Percentiles rank a stretch among this genome's conserved stretches.
Evolutionary conservation across 768 basidiomycete species (phyloP).

Genomic region (Hypsizygus marmoreus): DNA sequence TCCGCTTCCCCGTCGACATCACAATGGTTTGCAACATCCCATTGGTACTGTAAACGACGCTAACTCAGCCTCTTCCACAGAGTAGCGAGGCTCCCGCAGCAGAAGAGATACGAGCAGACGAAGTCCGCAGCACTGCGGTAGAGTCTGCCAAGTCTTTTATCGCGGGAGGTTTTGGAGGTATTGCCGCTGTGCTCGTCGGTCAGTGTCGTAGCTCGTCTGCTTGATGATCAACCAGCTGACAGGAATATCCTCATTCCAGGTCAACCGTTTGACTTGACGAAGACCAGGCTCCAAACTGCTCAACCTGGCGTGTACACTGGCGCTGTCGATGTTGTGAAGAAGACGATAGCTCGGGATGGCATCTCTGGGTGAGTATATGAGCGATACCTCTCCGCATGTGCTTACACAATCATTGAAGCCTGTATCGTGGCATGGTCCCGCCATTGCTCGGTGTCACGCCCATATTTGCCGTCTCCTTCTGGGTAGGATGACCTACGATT

Average conservation of each 20-base stretch:
- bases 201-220: too few species aligned
- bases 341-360: slow-evolving; percentile 90
- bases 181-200: slow-evolving; percentile 89
- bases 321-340: slow-evolving; percentile 90
- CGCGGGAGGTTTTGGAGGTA: slow-evolving; percentile 91
- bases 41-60: background rate
- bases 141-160: slow-evolving; percentile 81
- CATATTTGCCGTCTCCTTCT: slow-evolving; percentile 97
- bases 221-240: too few species aligned
- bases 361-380: slow-evolving; percentile 64
- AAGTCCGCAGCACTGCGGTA: slow-evolving; percentile 40
- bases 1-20: slow-evolving; percentile 1
- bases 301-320: slow-evolving; percentile 86
- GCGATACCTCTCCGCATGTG: background rate
- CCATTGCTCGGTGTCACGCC: slow-evolving; percentile 95
- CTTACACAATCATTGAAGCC: slow-evolving; percentile 36
- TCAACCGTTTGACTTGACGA: slow-evolving; percentile 97
- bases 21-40: slow-evolving; percentile 14
- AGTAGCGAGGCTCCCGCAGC: slow-evolving; percentile 37
- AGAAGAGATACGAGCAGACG: too few species aligned
- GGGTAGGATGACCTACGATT: slow-evolving; percentile 59
- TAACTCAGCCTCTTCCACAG: slow-evolving; percentile 18
- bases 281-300: slow-evolving; percentile 95
- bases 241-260: slow-evolving; percentile 53
- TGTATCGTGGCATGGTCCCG: slow-evolving; percentile 93